phyloP scores from a whole-genome alignment of 768 basidiomycete species.

The Leccinum barrowsii region DNA sequence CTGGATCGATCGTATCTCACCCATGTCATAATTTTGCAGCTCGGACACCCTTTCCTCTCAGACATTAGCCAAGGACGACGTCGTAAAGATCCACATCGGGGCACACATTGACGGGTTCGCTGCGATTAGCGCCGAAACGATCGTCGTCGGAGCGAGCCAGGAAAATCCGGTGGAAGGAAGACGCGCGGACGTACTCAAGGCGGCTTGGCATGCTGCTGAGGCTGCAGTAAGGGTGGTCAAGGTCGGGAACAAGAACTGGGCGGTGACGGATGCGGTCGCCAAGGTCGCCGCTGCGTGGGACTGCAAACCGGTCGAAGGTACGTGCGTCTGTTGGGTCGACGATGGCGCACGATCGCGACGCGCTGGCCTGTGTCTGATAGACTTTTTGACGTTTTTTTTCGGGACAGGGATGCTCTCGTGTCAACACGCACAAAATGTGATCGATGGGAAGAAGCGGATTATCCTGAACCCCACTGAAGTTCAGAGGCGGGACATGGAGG shows the following conservation, averaged over 20 bases:
- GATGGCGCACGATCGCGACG: not conserved
- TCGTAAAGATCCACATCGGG: conserved; percentile 94
- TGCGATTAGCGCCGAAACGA: conserved; percentile 87
- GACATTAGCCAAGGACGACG: conserved; percentile 76
- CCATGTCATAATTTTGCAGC: conserved; percentile 32
- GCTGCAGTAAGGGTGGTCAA: conserved; percentile 88
- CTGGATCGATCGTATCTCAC: conserved; percentile 19
- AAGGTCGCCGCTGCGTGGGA: conserved; percentile 69
- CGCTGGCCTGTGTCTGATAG: not conserved
- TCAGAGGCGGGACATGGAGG: conserved; percentile 84
- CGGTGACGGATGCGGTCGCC: conserved; percentile 81
- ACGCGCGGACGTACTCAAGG: conserved; percentile 88
- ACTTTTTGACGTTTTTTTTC: not conserved
- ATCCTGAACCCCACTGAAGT: conserved; percentile 84
- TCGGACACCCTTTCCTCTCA: conserved; percentile 71
- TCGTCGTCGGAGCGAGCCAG: conserved; percentile 79
- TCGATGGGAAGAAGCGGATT: conserved; percentile 95
- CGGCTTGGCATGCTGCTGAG: conserved; percentile 92
- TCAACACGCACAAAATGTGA: conserved; percentile 90
- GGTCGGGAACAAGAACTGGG: conserved; percentile 93
- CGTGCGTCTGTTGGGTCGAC: conserved; percentile 15
- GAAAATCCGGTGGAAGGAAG: conserved; percentile 77
- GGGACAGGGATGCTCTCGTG: conserved; percentile 88
- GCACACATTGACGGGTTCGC: conserved; percentile 99
- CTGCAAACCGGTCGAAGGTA: conserved; percentile 94